Base-by-base conservation (phyloP, 73 alveolate genomes). In the Paraurostyla sp. region DNA sequence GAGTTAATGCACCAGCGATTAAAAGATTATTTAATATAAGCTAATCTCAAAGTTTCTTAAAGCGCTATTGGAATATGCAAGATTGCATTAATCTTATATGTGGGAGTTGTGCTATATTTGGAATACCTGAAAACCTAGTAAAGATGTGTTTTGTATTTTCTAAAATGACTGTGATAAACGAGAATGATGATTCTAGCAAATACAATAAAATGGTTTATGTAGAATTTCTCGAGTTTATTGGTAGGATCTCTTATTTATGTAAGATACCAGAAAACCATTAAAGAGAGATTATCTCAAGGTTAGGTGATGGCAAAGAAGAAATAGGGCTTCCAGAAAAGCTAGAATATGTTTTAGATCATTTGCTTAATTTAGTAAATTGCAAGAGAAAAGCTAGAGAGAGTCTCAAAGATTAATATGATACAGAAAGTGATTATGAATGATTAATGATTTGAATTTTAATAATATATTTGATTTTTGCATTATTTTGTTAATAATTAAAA, bases 171-270 rank as follows among this genome's bases (percentile, higher is more conserved):
- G 88, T 88, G 29, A 46, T 88, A 27, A 75, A 88, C 35, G 94
- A 88, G 48, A 43, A 76, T 40, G 51, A 57, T 22, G 60, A 36
- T 20, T 2, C 49, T 36, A 27, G 42, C 9, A 58, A 54, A 41
- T 87, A 58, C 81, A 29, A 41, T 15, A 56, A 63, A 59, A 45
- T 78, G 85, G 22, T 45, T 15, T 76, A 76, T 43, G 91, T 88
- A 27, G 94, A 88, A 32, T 78, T 88, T 54, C 57, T 88, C 16
- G 94, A 88, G 35, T 88, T 88, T 52, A 58, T 88, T 20, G 85
- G 91, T 2, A 52, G 94, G 29, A 40, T 76, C 25, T 69, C 93
- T 6, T 45, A 45, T 73, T n/a, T 73, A 35, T 56, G 35, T 13
- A 65, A 65, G 58, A 65, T 65, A 32, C 82, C 82, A 7, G 82